phyloP scores from a whole-genome alignment of 2,329 filamentous ascomycete species.

The Ceratocystis harringtonii region DNA sequence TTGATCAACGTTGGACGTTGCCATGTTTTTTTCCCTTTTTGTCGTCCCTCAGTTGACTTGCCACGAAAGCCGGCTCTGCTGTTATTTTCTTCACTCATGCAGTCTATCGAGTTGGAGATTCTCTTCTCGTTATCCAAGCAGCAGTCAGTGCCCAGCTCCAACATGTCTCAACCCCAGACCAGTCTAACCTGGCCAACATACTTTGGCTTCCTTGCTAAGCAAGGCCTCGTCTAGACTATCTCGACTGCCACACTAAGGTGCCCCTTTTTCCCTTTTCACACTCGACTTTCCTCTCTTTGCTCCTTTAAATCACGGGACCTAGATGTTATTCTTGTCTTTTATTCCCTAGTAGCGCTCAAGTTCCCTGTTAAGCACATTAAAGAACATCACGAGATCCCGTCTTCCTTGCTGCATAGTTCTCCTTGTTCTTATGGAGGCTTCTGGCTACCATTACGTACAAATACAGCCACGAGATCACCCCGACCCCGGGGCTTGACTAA shows the following conservation, averaged over 20 bases:
- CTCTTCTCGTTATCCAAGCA: background rate
- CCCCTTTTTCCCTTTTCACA: background rate
- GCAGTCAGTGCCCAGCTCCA: background rate
- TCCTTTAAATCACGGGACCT: background rate
- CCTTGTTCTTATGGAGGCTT: background rate
- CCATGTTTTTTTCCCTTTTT: no score
- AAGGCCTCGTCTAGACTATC: background rate
- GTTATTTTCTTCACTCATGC: background rate
- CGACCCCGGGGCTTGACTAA: background rate
- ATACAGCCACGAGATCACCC: background rate
- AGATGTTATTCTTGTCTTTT: background rate
- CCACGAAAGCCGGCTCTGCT: background rate
- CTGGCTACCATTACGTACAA: background rate
- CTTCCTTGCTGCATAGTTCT: background rate
- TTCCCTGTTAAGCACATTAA: background rate
- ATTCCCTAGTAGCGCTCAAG: background rate
- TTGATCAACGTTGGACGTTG: no score
- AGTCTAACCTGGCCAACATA: background rate
- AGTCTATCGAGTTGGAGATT: background rate
- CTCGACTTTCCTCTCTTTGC: background rate
- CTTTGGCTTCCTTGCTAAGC: background rate
- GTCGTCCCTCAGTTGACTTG: background rate
- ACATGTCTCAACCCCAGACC: background rate
- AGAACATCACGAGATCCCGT: background rate
- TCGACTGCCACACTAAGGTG: background rate